phyloP scores from a whole-genome alignment of 306 rosid genomes.

The Vicia villosa region DNA sequence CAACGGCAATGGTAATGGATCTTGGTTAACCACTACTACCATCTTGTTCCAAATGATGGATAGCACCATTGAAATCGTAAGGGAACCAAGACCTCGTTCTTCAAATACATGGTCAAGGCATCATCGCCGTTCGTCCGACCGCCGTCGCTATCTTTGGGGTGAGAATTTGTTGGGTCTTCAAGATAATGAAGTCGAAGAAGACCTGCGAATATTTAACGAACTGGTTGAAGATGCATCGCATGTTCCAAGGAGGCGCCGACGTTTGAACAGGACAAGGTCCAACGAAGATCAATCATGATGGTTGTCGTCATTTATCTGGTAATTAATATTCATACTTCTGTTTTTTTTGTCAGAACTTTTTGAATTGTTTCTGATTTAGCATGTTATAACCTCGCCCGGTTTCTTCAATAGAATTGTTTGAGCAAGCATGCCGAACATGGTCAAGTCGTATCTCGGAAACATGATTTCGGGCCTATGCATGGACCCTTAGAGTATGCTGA shows the following conservation, averaged over 20 bases:
- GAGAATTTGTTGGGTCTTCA: slow-evolving; percentile 78
- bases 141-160: slow-evolving; percentile 79
- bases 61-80: slow-evolving; percentile 52
- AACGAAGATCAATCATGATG: slow-evolving; percentile 60
- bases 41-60: slow-evolving; percentile 85
- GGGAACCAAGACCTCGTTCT: slow-evolving; percentile 70
- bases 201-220: slow-evolving; percentile 46
- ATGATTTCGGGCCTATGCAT: slow-evolving; percentile 32
- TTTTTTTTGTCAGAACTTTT: slow-evolving; percentile 35
- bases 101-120: slow-evolving; percentile 77
- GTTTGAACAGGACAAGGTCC: slow-evolving; percentile 68
- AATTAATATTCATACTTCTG: slow-evolving; percentile 49
- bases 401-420: slow-evolving; percentile 49
- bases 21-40: slow-evolving; percentile 74
- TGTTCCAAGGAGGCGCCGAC: slow-evolving; percentile 76
- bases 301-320: slow-evolving; percentile 45
- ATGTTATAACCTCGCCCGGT: slow-evolving; percentile 48
- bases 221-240: slow-evolving; percentile 57
- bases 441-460: slow-evolving; percentile 32
- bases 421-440: slow-evolving; percentile 40
- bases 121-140: slow-evolving; percentile 57
- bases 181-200: slow-evolving; percentile 45
- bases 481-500: slow-evolving; percentile 30
- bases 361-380: slow-evolving; percentile 37
- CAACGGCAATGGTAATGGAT: slow-evolving; percentile 49